Evolutionary conservation across 2,329 filamentous ascomycete species (phyloP).

Genomic region (Microsporum canis): DNA sequence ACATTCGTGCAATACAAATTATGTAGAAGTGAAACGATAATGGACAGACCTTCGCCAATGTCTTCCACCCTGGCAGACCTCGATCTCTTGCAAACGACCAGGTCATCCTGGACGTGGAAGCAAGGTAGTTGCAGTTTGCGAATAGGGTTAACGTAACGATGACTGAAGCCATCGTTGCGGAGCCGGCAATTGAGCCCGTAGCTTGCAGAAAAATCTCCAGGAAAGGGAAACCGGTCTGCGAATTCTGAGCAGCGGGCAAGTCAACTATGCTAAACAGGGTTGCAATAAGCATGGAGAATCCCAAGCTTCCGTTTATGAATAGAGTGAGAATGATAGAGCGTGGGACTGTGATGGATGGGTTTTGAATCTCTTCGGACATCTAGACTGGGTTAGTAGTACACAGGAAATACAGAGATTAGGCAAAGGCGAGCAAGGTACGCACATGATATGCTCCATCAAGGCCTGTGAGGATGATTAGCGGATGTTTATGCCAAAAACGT

Average conservation of each 20-base stretch:
- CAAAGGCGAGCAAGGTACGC: slow-evolving; percentile 10
- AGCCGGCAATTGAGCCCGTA: slow-evolving; percentile 31
- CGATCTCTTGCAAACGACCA: slow-evolving; percentile 37
- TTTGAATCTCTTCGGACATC: slow-evolving; percentile 42
- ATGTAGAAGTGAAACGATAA: slow-evolving; percentile 2
- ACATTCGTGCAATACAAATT: neutral
- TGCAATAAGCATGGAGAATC: slow-evolving; percentile 37
- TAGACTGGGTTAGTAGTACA: slow-evolving; percentile 17
- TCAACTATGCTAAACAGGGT: slow-evolving; percentile 36
- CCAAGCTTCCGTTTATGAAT: slow-evolving; percentile 38
- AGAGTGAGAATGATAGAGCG: slow-evolving; percentile 39
- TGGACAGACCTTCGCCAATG: slow-evolving; percentile 20
- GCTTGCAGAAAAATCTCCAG: slow-evolving; percentile 41
- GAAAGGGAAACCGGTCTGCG: slow-evolving; percentile 39
- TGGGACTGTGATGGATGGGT: slow-evolving; percentile 39
- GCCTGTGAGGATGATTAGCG: slow-evolving; percentile 19
- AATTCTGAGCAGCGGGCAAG: slow-evolving; percentile 28
- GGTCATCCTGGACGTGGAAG: slow-evolving; percentile 30
- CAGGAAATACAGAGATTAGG: slow-evolving; percentile 9
- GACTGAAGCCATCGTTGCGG: slow-evolving; percentile 37
- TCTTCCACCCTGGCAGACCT: slow-evolving; percentile 28
- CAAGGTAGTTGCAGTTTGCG: slow-evolving; percentile 25
- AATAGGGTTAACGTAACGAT: slow-evolving; percentile 33
- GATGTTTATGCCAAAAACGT: neutral
- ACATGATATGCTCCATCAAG: slow-evolving; percentile 28